phyloP scores from a whole-genome alignment of 257 asterid species.

The Rauvolfia tetraphylla region DNA sequence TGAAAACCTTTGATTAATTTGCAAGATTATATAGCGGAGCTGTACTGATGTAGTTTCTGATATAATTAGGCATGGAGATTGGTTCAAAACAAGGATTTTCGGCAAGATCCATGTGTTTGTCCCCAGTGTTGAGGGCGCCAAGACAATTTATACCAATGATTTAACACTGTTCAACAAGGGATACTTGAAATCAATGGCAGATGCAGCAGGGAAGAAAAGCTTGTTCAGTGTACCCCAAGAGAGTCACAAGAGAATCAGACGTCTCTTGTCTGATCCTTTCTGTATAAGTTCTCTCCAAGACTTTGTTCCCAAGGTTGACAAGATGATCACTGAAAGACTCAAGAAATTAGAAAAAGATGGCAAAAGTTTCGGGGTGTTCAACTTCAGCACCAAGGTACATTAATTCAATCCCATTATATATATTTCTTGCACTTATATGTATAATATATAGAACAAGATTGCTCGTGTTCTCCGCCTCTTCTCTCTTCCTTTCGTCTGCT shows the following conservation, averaged over 20 bases:
- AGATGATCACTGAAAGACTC: slow-evolving; percentile 31
- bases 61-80: slow-evolving; percentile 44
- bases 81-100: slow-evolving; percentile 56
- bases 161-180: slow-evolving; percentile 49
- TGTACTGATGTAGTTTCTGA: not conserved
- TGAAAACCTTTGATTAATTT: not conserved
- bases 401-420: not conserved
- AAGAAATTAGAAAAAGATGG: slow-evolving; percentile 32
- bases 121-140: slow-evolving; percentile 55
- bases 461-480: slow-evolving; percentile 29
- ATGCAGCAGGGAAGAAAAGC: slow-evolving; percentile 51
- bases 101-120: slow-evolving; percentile 46
- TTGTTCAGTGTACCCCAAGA: slow-evolving; percentile 40
- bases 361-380: slow-evolving; percentile 41
- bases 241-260: slow-evolving; percentile 41
- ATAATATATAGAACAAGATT: slow-evolving; percentile 21
- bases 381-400: slow-evolving; percentile 50
- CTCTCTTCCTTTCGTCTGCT: slow-evolving; percentile 43
- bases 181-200: slow-evolving; percentile 50
- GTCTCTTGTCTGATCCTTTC: slow-evolving; percentile 49
- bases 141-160: slow-evolving; percentile 39
- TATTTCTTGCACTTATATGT: slow-evolving; percentile 22
- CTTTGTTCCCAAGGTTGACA: slow-evolving; percentile 41
- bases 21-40: not conserved
- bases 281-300: slow-evolving; percentile 44